These are phyloP conservation scores for Hanseniaspora mollemarum DNA, from an alignment of 805 yeast species.

Conservation along the genomic window DNA sequence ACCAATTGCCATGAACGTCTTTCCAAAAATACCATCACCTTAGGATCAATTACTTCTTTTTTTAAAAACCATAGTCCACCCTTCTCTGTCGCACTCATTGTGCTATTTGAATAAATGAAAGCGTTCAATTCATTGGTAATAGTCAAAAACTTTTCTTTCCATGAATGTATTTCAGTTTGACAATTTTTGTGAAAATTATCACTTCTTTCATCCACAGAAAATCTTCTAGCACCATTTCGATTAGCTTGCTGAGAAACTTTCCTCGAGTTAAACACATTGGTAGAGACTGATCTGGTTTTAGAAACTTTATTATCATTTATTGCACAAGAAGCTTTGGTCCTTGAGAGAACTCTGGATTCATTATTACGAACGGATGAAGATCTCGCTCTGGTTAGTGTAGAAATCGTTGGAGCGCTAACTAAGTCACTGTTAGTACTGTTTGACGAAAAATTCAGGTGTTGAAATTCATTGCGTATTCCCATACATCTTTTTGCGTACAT, in stretches of 20 bases:
- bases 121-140: constrained; percentile 12
- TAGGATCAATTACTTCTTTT: constrained; percentile 3
- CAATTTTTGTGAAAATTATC: not conserved
- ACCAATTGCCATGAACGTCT: not conserved
- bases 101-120: not conserved
- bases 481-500: constrained; percentile 89
- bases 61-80: constrained; percentile 6
- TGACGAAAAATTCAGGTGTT: constrained; percentile 67
- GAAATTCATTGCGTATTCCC: constrained; percentile 70
- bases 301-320: not conserved
- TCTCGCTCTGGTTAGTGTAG: constrained; percentile 46
- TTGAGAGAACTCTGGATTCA: constrained; percentile 26
- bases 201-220: not conserved
- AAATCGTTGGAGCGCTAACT: constrained; percentile 67
- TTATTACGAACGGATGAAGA: constrained; percentile 33
- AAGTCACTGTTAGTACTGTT: constrained; percentile 74
- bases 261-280: not conserved
- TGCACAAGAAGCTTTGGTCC: not conserved
- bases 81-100: not conserved
- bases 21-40: constrained; percentile 5
- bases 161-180: not conserved
- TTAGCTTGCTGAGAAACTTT: not conserved
- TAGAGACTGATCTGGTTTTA: constrained; percentile 2
- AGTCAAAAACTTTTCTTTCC: constrained; percentile 12
- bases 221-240: not conserved